These are phyloP conservation scores for Neurospora hispaniola DNA, from an alignment of 495 filamentous ascomycete genomes.

Conservation along the genomic window DNA sequence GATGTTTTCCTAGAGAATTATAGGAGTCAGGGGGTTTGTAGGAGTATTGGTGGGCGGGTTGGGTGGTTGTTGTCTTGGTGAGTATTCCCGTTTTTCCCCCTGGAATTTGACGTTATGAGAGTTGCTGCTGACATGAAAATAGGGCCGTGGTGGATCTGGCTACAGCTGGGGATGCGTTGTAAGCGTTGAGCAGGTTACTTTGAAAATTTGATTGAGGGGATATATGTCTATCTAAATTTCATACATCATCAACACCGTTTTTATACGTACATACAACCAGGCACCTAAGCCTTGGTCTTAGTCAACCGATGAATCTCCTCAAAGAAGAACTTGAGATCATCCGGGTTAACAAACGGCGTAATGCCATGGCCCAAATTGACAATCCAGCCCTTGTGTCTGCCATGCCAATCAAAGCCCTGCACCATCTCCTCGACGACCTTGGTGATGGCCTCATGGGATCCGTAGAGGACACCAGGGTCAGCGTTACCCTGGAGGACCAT, in stretches of 20 bases:
- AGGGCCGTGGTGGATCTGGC: conserved; percentile 13
- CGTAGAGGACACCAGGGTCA: conserved; percentile 88
- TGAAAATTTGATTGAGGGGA: not conserved
- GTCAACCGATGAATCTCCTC: conserved; percentile 74
- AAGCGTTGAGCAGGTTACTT: not conserved
- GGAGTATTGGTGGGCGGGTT: conserved; percentile 29
- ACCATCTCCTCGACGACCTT: conserved; percentile 74
- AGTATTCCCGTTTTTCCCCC: not conserved
- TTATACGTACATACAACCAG: not conserved
- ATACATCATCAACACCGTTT: not conserved
- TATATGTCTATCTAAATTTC: not conserved
- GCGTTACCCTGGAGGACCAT: conserved; percentile 88
- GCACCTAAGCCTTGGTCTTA: conserved; percentile 14
- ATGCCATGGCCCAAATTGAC: conserved; percentile 89
- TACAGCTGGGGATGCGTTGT: conserved; percentile 8
- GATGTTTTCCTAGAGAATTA: conserved; percentile 32
- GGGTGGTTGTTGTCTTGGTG: conserved; percentile 28
- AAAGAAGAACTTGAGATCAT: conserved; percentile 86
- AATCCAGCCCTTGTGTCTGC: conserved; percentile 54
- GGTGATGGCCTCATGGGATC: conserved; percentile 68
- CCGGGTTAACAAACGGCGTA: conserved; percentile 86
- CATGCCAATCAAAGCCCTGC: conserved; percentile 57
- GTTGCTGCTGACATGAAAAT: too few relatives aligned
- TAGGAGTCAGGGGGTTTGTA: conserved; percentile 33
- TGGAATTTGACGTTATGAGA: too few relatives aligned